These are phyloP conservation scores for Tuber brumale DNA, from an alignment of 495 filamentous ascomycete species.

Conservation along the genomic window DNA sequence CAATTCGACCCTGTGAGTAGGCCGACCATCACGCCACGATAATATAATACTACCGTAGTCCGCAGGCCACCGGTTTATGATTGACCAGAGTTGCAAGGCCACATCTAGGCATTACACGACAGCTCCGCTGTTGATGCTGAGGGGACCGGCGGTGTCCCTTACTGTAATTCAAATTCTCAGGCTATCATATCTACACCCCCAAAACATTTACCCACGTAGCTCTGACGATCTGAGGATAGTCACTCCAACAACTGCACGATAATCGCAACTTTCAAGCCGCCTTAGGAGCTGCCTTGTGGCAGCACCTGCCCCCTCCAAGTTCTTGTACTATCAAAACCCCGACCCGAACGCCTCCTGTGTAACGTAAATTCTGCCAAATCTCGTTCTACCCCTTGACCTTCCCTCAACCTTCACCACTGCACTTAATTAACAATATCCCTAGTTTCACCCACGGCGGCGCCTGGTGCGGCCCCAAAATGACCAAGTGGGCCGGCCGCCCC, in stretches of 20 bases:
- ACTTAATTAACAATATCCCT: conserved; percentile 6
- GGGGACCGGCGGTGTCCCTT: neutral
- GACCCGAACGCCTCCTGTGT: conserved; percentile 46
- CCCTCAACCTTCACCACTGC: neutral
- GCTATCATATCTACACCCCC: neutral
- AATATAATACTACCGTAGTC: no score
- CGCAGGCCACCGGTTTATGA: neutral
- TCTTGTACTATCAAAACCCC: conserved; percentile 17
- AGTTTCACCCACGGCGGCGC: conserved; percentile 85
- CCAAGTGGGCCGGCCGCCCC: conserved; percentile 49
- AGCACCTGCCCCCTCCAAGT: conserved; percentile 18
- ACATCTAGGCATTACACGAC: neutral
- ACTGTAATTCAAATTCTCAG: neutral
- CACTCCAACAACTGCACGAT: neutral
- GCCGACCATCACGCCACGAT: no score
- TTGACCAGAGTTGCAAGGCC: neutral
- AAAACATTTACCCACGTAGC: neutral
- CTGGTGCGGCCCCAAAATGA: conserved; percentile 69
- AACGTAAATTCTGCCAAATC: conserved; percentile 43
- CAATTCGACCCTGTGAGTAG: no score
- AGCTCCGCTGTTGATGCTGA: no score
- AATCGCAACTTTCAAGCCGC: neutral
- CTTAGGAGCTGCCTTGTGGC: neutral
- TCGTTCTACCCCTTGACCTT: neutral
- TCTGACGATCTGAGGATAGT: neutral